Evolutionary conservation across 805 yeast genomes (phyloP), one percentile per base, ranked within the genome.

Genomic region (Ogataea pini): DNA sequence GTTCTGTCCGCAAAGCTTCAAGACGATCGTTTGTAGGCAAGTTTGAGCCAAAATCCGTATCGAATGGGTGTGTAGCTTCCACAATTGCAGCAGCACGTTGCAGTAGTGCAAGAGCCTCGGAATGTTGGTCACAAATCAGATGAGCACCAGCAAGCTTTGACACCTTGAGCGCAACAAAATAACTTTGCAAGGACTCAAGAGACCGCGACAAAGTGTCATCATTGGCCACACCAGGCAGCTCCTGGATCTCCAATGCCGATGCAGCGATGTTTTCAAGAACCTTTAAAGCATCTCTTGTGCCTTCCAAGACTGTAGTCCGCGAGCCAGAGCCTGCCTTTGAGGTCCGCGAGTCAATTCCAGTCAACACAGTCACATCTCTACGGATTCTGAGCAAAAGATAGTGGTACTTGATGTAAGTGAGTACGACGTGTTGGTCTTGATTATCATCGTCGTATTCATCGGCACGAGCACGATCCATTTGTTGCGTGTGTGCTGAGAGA

Each of bases 201-300:
- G 85, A 78, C 6, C 69, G 68, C 52, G 71, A 64, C 46, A 92
- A 73, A 18, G 77, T 83, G 45, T 86, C 94, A 62, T 89, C 96
- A 45, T 88, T 87, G 61, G 86, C 82, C 16, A 92, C 96, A 73
- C 98, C 98, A 0, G 97, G 97, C 44, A 94, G 75, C 51, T 89
- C 96, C 60, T 78, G 73, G 39, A 89, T 68, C 55, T 84, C 85
- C 3, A 67, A 68, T 29, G 85, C 63, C 14, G 86, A 81, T 40
- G 73, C 69, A 10, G 75, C 64, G 32, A 88, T 73, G 7, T 75
- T 70, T 18, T 76, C 79, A 50, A 73, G 75, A 19, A 85, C 63
- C 48, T 83, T 73, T 34, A 75, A 60, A 5, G 70, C 62, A 53
- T 82, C 83, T 48, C 70, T 72, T 41, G 68, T 60, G 37, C 51